A percentile compares a stretch with the other conserved stretches of the same genome.
These are phyloP conservation scores for Nakaseomyces sp. DNA, from an alignment of 1,139 yeast genomes.

Conservation along the genomic window DNA sequence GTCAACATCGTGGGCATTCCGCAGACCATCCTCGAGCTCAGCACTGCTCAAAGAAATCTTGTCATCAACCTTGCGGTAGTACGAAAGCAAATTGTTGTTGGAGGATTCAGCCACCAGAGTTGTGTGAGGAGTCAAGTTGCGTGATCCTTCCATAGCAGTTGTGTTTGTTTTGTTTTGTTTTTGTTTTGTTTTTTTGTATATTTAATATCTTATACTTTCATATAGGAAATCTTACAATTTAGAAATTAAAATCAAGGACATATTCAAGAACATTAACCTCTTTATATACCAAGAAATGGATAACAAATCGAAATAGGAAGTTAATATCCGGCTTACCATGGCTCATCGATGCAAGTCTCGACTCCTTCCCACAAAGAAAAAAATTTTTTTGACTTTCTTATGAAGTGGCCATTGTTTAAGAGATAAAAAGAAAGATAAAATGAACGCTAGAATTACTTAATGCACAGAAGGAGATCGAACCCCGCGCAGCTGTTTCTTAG, in stretches of 20 bases:
- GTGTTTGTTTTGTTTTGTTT: neutral
- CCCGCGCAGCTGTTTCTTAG: neutral
- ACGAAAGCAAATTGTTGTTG: neutral
- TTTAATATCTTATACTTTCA: neutral
- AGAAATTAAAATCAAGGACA: no score
- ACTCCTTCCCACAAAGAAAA: neutral
- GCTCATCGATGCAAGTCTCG: neutral
- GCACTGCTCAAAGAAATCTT: slow-evolving; percentile 2
- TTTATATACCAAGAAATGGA: no score
- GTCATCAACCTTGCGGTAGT: slow-evolving; percentile 1
- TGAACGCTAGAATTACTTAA: neutral
- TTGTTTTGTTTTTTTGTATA: neutral
- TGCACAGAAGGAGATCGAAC: neutral
- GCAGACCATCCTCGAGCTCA: neutral
- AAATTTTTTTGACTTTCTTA: neutral
- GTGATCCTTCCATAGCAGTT: neutral
- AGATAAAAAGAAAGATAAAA: slow-evolving; percentile 1
- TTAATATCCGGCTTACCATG: neutral
- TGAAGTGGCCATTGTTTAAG: neutral
- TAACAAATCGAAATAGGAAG: no score
- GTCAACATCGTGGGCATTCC: neutral
- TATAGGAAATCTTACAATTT: no score
- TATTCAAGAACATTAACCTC: no score
- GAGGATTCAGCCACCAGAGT: slow-evolving; percentile 2
- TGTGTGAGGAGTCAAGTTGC: slow-evolving; percentile 3